A percentile compares a stretch with the other conserved stretches of the same genome.
Conservation (phyloP, 2,329 filamentous ascomycete genomes). For the Xylariaceae sp. region DNA sequence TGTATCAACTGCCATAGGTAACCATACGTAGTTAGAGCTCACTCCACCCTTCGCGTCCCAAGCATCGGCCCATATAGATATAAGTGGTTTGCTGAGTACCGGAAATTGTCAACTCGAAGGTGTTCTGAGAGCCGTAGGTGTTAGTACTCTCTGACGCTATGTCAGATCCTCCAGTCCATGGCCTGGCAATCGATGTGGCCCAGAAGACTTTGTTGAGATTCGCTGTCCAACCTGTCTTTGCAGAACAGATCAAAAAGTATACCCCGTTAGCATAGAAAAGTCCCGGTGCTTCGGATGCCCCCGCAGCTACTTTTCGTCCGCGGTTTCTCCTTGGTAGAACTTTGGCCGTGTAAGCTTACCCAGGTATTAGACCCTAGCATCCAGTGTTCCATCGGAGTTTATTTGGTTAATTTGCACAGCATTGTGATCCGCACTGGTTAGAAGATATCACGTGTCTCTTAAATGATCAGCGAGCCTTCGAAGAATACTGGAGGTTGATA, state of each 20-base stretch:
- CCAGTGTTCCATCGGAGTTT: slow-evolving; percentile 34
- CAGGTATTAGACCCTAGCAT: slow-evolving; percentile 27
- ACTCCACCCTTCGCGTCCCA: slow-evolving; percentile 35
- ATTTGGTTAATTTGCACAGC: slow-evolving; percentile 37
- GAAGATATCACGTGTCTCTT: slow-evolving; percentile 35
- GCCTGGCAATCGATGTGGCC: slow-evolving; percentile 29
- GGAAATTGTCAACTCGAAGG: slow-evolving; percentile 33
- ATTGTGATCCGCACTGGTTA: slow-evolving; percentile 40
- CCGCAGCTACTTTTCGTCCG: slow-evolving; percentile 19
- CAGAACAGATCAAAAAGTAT: slow-evolving; percentile 36
- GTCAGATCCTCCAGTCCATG: slow-evolving; percentile 32
- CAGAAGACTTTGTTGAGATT: slow-evolving; percentile 38
- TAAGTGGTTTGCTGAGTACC: slow-evolving; percentile 32
- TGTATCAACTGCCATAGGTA: slow-evolving; percentile 34
- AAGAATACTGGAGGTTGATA: not conserved
- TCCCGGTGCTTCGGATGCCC: slow-evolving; percentile 35
- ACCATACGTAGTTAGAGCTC: slow-evolving; percentile 37
- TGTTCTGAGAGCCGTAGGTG: slow-evolving; percentile 36
- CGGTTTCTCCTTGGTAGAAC: not conserved
- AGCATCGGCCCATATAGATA: slow-evolving; percentile 36
- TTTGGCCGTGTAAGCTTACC: slow-evolving; percentile 16
- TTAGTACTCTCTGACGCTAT: slow-evolving; percentile 34
- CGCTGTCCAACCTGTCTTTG: slow-evolving; percentile 34
- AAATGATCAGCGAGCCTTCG: not conserved
- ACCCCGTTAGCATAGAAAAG: slow-evolving; percentile 32